Percentiles rank a stretch among this genome's conserved stretches.
Evolutionary conservation across 1,284 basidiomycete species (phyloP).

Genomic region (Apiotrichum veenhuisii): DNA sequence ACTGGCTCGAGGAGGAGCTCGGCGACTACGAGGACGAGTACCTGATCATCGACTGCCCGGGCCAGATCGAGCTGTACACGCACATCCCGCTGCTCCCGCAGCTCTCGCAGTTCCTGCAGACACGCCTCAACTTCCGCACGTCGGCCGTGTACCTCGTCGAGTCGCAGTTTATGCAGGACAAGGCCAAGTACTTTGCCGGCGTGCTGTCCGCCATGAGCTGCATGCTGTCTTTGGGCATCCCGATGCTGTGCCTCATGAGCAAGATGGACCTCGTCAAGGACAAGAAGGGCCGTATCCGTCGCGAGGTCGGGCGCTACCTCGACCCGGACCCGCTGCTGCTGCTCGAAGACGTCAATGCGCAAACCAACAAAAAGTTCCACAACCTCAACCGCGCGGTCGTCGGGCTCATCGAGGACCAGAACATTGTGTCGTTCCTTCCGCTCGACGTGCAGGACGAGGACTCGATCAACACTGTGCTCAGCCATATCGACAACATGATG

Average conservation of each 20-base stretch:
- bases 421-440: conserved; percentile 93
- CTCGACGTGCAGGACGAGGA: conserved; percentile 87
- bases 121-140: conserved; percentile 67
- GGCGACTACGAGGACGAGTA: conserved; percentile 96
- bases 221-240: conserved; percentile 96
- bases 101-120: conserved; percentile 62
- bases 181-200: conserved; percentile 98
- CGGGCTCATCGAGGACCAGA: conserved; percentile 86
- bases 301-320: conserved; percentile 81
- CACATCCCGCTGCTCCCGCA: conserved; percentile 94
- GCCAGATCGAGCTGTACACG: conserved; percentile 98
- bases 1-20: conserved; percentile 98
- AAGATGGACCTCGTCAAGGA: conserved; percentile 97
- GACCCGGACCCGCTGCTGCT: conserved; percentile 95
- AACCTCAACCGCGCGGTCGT: conserved; percentile 92
- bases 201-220: conserved; percentile 97
- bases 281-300: conserved; percentile 65
- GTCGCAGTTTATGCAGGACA: conserved; percentile 98
- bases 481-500: conserved; percentile 95
- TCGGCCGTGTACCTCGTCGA: conserved; percentile 90
- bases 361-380: conserved; percentile 82
- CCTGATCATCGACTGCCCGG: conserved; percentile 95
- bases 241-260: conserved; percentile 96
- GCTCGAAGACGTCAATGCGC: conserved; percentile 61
- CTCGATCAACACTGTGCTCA: conserved; percentile 82